Evolutionary conservation across 495 filamentous ascomycete species (phyloP), one percentile per base, ranked within the genome.

Genomic region (Echria macrotheca): DNA sequence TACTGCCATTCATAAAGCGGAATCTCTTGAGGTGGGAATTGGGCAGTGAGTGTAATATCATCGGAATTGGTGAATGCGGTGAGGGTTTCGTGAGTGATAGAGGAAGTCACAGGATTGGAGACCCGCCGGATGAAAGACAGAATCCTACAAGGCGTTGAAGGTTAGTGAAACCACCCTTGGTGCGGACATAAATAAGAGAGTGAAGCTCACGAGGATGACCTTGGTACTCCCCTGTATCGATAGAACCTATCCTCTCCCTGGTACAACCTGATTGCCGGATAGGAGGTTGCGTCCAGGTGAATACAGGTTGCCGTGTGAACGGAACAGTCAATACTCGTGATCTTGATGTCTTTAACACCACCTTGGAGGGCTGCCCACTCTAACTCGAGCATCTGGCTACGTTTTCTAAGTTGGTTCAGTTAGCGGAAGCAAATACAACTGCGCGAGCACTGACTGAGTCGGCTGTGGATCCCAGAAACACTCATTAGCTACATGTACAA

Each of bases 221-320:
- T 64, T 29, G 67, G 60, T 15, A 61, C 58, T 11, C 69, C 69
- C 50, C 65, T 58, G 42, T 72, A 72, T 42, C 65, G 37, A 8
- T 38, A 55, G 25, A 58, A 55, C 19, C 59, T 43, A 1, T 65
- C 61, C 18, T 64, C 56, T 42, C 58, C 55, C 17, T 60, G 49
- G 47, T 72, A 73, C 11, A 70, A 52, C 10, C 69, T 59, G 8
- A 75, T 53, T 9, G 72, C 62, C n/a, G 72, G 72, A 50, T 68
- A 74, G 10, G 69, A 64, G 5, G 66, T 57, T 9, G 73, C 55
- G 21, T 59, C 59, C 44, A 68, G 55, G 40, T 69, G 57, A 33
- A 49, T 29, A 38, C 71, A 74, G 23, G 69, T 15, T 8, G 56
- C 56, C 11, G 41, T 18, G 17, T 65, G 57, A 3, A 59, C 51